Evolutionary conservation across 164 flowering plant genomes (phyloP), one percentile per base, ranked within the genome.

Genomic region (Chimonanthus salicifolius): DNA sequence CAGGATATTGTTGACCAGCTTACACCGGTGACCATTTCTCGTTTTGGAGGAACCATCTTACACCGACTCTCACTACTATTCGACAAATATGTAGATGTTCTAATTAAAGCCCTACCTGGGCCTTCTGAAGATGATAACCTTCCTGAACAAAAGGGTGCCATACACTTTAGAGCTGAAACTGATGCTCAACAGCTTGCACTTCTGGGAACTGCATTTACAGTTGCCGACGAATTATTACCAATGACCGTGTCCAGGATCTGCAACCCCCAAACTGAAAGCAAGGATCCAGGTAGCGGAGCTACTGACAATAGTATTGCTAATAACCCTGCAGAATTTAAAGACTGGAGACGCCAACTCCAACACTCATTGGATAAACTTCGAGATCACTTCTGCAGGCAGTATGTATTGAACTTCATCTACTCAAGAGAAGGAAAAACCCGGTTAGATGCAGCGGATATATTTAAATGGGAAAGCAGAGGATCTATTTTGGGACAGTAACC

Each of bases 131-230:
- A 95, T 73, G 99, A 95, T 64, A 84, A 78, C 80, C 86, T 91
- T 65, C 51, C 83, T 11, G 96, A 92, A 74, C 83, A 86, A 64
- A 91, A 89, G 71, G 98, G 85, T 66, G 73, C 71, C 45, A 69
- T 84, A 51, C 83, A 87, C 69, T 88, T 87, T 72, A 85, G 86
- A 83, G 91, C 92, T 77, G 99, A 95, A 84, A 90, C 97, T 64
- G 99, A 95, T 84, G 82, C 97, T n/a, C 90, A 93, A 78, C 97
- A 93, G 82, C 92, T 95, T 75, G 89, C 94, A n/a, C 86, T 93
- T 74, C 72, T 95, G 76, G 97, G 99, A 71, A 80, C 85, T 79
- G 99, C 97, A 62, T 93, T 83, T 82, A 89, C 92, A 67, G 87
- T 95, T 77, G 81, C 89, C 21, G 99, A 93, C 78, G 96, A 92